Evolutionary conservation across 2,329 filamentous ascomycete species (phyloP).

Genomic region (Exophiala alcalophila): DNA sequence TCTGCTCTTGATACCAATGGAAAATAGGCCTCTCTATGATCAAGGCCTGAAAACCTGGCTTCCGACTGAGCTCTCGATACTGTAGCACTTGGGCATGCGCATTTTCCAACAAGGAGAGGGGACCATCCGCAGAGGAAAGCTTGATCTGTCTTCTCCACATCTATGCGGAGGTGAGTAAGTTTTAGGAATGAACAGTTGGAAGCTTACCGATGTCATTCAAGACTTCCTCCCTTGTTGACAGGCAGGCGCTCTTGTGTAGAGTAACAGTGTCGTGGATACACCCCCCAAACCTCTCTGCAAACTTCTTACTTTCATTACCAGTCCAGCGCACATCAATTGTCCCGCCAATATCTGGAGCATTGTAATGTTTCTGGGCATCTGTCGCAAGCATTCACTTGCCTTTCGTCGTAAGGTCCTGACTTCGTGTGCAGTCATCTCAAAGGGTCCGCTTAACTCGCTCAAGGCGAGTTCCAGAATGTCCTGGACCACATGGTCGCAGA

Average conservation of each 20-base stretch:
- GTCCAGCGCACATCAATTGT: slow-evolving; percentile 17
- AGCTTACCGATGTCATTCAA: slow-evolving; percentile 11
- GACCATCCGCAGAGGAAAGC: too few species aligned
- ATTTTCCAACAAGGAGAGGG: too few species aligned
- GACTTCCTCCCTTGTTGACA: slow-evolving; percentile 2
- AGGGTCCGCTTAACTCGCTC: slow-evolving; percentile 3
- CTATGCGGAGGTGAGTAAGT: background rate
- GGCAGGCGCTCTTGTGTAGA: slow-evolving; percentile 17
- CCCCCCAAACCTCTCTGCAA: slow-evolving; percentile 8
- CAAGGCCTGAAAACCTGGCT: slow-evolving; percentile 12
- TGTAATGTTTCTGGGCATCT: slow-evolving; percentile 17
- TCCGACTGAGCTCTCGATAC: slow-evolving; percentile 3
- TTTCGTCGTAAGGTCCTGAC: slow-evolving; percentile 5
- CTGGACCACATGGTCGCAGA: slow-evolving; percentile 23
- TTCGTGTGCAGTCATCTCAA: slow-evolving; percentile 1
- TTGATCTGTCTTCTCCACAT: too few species aligned
- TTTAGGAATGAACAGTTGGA: background rate
- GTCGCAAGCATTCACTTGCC: slow-evolving; percentile 10
- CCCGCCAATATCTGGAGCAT: background rate
- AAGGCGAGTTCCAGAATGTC: slow-evolving; percentile 16
- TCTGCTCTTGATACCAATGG: slow-evolving; percentile 18
- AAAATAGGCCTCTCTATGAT: slow-evolving; percentile 15
- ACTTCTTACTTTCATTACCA: slow-evolving; percentile 15
- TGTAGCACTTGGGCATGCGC: slow-evolving; percentile 11
- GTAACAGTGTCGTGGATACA: slow-evolving; percentile 15